phyloP scores from a whole-genome alignment of 139 green algal genomes.

The Micractinium sp. region DNA sequence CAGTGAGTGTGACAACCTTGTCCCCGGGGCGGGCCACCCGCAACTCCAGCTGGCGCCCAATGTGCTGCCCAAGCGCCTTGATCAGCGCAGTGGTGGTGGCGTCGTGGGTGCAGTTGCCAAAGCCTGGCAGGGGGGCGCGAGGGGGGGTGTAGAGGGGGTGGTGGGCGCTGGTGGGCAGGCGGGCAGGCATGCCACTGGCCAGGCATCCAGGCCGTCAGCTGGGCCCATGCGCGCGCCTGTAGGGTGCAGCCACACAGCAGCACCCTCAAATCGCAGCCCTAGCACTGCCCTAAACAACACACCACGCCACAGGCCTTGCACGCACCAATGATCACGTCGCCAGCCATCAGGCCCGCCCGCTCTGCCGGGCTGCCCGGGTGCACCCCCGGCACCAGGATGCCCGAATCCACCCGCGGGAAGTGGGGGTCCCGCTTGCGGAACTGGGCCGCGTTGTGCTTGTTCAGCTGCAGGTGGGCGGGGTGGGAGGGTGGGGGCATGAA shows the following conservation, averaged over 20 bases:
- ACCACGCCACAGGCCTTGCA: background rate
- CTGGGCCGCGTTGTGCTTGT: constrained; percentile 43
- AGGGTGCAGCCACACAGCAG: background rate
- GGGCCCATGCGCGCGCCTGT: background rate
- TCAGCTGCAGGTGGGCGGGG: constrained; percentile 44
- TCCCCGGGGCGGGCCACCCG: constrained; percentile 39
- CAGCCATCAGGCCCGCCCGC: constrained; percentile 58
- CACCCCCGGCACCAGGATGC: constrained; percentile 69
- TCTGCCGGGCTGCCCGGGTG: constrained; percentile 61
- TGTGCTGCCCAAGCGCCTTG: constrained; percentile 47
- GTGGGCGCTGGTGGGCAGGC: background rate
- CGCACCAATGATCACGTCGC: constrained; percentile 72
- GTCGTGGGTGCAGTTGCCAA: constrained; percentile 23
- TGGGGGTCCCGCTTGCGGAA: constrained; percentile 51
- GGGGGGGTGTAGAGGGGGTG: background rate
- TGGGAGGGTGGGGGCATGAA: background rate
- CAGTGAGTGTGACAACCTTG: constrained; percentile 23
- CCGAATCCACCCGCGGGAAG: constrained; percentile 55
- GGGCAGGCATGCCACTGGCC: background rate
- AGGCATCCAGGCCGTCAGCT: background rate
- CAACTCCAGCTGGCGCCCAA: constrained; percentile 56
- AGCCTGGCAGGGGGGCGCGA: constrained; percentile 19
- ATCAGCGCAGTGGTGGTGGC: constrained; percentile 55
- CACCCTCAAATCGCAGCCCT: background rate
- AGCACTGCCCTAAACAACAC: too few relatives aligned